Conservation (phyloP, 2,329 filamentous ascomycete genomes). For the Stachybotrys chlorohalonatus region DNA sequence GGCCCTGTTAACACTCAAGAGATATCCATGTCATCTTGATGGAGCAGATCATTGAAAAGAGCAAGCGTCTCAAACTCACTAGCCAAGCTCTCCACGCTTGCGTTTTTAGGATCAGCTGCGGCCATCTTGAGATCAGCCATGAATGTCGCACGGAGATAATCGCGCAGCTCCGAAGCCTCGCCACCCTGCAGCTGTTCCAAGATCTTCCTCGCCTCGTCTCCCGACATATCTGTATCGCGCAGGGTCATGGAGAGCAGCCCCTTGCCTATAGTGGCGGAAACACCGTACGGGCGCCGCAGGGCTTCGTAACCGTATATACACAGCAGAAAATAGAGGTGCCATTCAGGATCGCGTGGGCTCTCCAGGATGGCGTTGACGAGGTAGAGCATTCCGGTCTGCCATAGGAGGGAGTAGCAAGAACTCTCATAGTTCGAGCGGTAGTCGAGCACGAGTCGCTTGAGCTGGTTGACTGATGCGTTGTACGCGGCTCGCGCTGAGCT, state of each 20-base stretch:
- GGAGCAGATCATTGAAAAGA: slow-evolving; percentile 17
- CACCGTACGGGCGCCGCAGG: slow-evolving; percentile 22
- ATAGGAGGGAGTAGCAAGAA: slow-evolving; percentile 27
- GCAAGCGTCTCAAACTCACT: slow-evolving; percentile 18
- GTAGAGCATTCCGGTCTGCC: slow-evolving; percentile 30
- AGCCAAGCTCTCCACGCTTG: slow-evolving; percentile 20
- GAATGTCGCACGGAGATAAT: slow-evolving; percentile 20
- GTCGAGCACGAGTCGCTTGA: slow-evolving; percentile 26
- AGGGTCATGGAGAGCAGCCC: slow-evolving; percentile 27
- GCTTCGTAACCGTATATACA: slow-evolving; percentile 29
- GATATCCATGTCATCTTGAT: neutral
- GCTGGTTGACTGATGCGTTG: slow-evolving; percentile 23
- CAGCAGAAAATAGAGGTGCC: slow-evolving; percentile 25
- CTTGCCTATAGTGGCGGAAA: slow-evolving; percentile 22
- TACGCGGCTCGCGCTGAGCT: slow-evolving; percentile 21
- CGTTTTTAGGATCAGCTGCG: slow-evolving; percentile 17
- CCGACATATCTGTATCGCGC: slow-evolving; percentile 19
- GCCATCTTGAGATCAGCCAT: slow-evolving; percentile 23
- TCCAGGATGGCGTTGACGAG: slow-evolving; percentile 26
- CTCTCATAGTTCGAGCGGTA: slow-evolving; percentile 22
- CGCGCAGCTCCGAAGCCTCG: slow-evolving; percentile 6
- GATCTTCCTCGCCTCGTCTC: slow-evolving; percentile 15
- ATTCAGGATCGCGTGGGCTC: slow-evolving; percentile 16
- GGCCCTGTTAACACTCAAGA: neutral
- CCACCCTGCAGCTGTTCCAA: slow-evolving; percentile 14